These are phyloP conservation scores for Dispira simplex DNA, from an alignment of 192 early-diverging fungal genomes.

Conservation along the genomic window DNA sequence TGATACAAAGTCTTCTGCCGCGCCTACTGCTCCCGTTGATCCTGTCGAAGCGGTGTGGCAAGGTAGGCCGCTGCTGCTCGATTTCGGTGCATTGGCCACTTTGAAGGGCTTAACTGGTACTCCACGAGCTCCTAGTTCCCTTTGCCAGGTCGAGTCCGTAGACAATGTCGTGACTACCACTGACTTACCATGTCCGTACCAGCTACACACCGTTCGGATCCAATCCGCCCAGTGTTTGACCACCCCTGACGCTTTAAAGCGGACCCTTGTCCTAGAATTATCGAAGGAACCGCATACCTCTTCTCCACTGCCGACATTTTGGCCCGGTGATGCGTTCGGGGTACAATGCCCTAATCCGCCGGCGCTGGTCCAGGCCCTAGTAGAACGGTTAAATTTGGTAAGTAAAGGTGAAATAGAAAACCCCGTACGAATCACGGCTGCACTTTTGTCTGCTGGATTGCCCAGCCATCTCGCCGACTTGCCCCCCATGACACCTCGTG, in stretches of 20 bases:
- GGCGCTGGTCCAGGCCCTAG: constrained; percentile 42
- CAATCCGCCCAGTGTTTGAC: constrained; percentile 39
- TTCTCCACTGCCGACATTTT: constrained; percentile 21
- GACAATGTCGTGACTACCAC: constrained; percentile 31
- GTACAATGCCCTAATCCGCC: constrained; percentile 76
- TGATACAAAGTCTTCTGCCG: background rate
- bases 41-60: background rate
- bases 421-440: constrained; percentile 4
- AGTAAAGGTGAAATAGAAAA: constrained; percentile 14
- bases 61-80: constrained; percentile 13
- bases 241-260: constrained; percentile 46
- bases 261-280: constrained; percentile 30
- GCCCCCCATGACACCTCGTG: constrained; percentile 12
- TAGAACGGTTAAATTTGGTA: constrained; percentile 37
- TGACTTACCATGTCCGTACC: constrained; percentile 8
- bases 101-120: constrained; percentile 36
- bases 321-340: constrained; percentile 76
- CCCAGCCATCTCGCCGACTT: background rate
- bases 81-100: constrained; percentile 27
- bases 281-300: background rate
- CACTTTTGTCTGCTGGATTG: background rate
- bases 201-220: background rate
- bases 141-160: constrained; percentile 27
- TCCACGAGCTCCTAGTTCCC: constrained; percentile 31
- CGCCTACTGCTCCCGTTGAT: constrained; percentile 6